phyloP scores from a whole-genome alignment of 768 basidiomycete genomes.

The Coprinopsis sp. region DNA sequence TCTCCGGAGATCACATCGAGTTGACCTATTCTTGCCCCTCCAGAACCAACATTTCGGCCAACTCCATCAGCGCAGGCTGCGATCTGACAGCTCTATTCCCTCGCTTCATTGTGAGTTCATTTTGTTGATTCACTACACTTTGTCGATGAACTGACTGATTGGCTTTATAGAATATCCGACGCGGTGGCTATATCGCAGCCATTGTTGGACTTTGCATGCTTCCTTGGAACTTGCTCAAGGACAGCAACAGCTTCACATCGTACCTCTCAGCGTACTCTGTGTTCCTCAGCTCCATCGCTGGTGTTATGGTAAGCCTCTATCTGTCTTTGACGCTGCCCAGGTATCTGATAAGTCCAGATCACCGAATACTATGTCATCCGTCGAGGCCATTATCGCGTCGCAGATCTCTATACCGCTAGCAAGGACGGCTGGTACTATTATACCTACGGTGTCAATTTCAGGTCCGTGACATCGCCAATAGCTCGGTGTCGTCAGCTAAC shows the following conservation, averaged over 20 bases:
- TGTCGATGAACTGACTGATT: not conserved
- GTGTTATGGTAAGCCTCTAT: slow-evolving; percentile 57
- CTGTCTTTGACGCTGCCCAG: not conserved
- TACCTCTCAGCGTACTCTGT: slow-evolving; percentile 82
- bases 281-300: slow-evolving; percentile 76
- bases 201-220: slow-evolving; percentile 71
- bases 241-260: slow-evolving; percentile 70
- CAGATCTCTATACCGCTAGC: slow-evolving; percentile 59
- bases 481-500: slow-evolving; percentile 1
- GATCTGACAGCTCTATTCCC: slow-evolving; percentile 77
- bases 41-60: slow-evolving; percentile 78
- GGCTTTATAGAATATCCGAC: slow-evolving; percentile 61
- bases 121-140: slow-evolving; percentile 2
- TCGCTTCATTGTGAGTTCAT: slow-evolving; percentile 58
- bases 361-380: slow-evolving; percentile 76
- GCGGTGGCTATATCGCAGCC: slow-evolving; percentile 81
- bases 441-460: slow-evolving; percentile 67
- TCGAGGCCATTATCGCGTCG: slow-evolving; percentile 64
- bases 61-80: slow-evolving; percentile 79
- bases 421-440: slow-evolving; percentile 72
- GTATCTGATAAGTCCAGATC: slow-evolving; percentile 38
- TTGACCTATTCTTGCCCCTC: not conserved
- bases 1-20: slow-evolving; percentile 2
- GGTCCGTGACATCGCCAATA: slow-evolving; percentile 32
- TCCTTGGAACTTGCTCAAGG: slow-evolving; percentile 73